Percentiles rank a stretch among this genome's conserved stretches.
phyloP scores from a whole-genome alignment of 2,329 filamentous ascomycete species.

The Thermothelomyces thermophilus region DNA sequence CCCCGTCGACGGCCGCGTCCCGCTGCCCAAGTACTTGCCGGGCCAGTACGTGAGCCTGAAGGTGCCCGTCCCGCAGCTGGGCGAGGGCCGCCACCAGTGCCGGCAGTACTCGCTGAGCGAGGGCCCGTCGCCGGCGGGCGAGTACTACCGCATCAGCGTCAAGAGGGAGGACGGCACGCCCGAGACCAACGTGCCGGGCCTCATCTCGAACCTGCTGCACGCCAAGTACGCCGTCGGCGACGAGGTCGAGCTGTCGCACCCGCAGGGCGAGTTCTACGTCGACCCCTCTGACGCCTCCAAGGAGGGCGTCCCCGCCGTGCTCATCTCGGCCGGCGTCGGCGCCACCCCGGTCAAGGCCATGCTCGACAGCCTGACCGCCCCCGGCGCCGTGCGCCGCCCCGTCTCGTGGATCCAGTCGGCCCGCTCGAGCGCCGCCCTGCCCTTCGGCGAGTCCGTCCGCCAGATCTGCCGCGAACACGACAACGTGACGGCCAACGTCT shows the following conservation, averaged over 20 bases:
- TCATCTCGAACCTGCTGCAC: slow-evolving; percentile 50
- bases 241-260: slow-evolving; percentile 48
- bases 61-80: slow-evolving; percentile 50
- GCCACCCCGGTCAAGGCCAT: slow-evolving; percentile 62
- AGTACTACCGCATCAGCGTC: slow-evolving; percentile 66
- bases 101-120: slow-evolving; percentile 72
- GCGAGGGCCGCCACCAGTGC: slow-evolving; percentile 61
- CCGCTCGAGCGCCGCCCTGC: slow-evolving; percentile 42
- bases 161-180: slow-evolving; percentile 50
- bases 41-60: slow-evolving; percentile 67
- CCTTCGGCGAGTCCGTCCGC: slow-evolving; percentile 48
- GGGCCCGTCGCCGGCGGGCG: slow-evolving; percentile 39
- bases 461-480: slow-evolving; percentile 36
- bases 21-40: slow-evolving; percentile 56
- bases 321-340: slow-evolving; percentile 63
- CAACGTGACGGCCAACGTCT: slow-evolving; percentile 49
- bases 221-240: slow-evolving; percentile 43
- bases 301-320: slow-evolving; percentile 48
- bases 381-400: slow-evolving; percentile 33
- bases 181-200: slow-evolving; percentile 35
- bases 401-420: slow-evolving; percentile 60
- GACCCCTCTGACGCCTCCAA: slow-evolving; percentile 39
- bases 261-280: slow-evolving; percentile 56
- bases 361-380: slow-evolving; percentile 46
- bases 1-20: slow-evolving; percentile 50